Conservation (phyloP, 805 yeast species). For the Cyberlindnera mycetangii region DNA sequence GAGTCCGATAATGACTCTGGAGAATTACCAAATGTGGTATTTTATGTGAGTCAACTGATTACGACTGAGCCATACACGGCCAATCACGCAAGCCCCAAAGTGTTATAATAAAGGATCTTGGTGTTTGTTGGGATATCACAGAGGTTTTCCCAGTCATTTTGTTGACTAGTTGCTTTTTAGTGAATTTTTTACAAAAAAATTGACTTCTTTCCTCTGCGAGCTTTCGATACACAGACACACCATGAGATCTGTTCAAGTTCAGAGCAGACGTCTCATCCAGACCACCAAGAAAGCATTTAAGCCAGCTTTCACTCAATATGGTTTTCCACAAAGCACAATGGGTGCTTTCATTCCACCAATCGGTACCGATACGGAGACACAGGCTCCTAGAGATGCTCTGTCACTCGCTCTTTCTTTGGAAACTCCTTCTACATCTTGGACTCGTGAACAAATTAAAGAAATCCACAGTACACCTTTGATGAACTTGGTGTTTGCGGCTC, state of each 20-base stretch:
- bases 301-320: conserved; percentile 4
- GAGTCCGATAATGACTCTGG: neutral
- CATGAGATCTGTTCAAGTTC: conserved; percentile 1
- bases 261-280: neutral
- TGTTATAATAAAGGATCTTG: too few relatives aligned
- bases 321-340: neutral
- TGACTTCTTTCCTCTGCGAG: neutral
- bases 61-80: neutral
- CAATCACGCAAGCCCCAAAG: neutral
- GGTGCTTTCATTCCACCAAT: neutral
- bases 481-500: conserved; percentile 59
- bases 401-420: conserved; percentile 30
- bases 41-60: neutral
- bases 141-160: neutral
- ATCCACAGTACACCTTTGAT: conserved; percentile 66
- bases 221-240: too few relatives aligned
- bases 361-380: neutral
- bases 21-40: neutral
- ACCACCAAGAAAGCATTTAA: neutral
- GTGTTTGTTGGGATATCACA: neutral
- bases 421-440: conserved; percentile 46
- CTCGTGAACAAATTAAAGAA: conserved; percentile 53
- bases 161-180: too few relatives aligned
- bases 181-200: too few relatives aligned
- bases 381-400: conserved; percentile 18